Conservation (phyloP, 257 asterid genomes). For the Nicotiana paniculata region DNA sequence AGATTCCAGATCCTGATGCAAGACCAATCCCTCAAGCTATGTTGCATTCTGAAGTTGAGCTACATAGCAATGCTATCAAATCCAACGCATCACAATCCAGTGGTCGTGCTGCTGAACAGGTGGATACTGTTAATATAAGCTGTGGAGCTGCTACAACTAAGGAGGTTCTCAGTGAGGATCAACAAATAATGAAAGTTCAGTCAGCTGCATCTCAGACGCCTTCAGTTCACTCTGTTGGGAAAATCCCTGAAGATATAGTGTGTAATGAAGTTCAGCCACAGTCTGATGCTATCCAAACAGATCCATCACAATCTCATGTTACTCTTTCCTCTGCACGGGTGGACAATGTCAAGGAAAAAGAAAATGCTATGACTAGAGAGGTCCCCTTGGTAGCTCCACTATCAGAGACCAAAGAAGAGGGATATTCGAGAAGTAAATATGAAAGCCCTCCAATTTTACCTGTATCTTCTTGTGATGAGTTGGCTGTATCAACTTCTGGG, state of each 20-base stretch:
- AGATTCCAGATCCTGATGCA: neutral
- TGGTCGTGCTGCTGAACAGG: neutral
- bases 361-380: neutral
- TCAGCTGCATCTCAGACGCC: neutral
- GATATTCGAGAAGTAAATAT: too few species aligned
- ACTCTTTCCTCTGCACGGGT: neutral
- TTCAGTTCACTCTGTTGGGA: conserved; percentile 7
- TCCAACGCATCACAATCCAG: conserved; percentile 5
- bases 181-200: neutral
- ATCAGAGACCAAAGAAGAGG: too few species aligned
- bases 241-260: neutral
- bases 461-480: neutral
- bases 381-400: neutral
- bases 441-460: neutral
- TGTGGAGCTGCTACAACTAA: neutral
- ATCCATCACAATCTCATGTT: neutral
- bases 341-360: neutral
- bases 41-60: conserved; percentile 3
- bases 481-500: conserved; percentile 13
- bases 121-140: neutral
- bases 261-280: conserved; percentile 4
- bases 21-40: neutral
- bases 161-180: conserved; percentile 9
- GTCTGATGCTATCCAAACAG: conserved; percentile 5
- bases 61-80: neutral